Base-by-base conservation (phyloP, 2,329 filamentous ascomycete genomes). In the Calonectria pseudoturangicola region DNA sequence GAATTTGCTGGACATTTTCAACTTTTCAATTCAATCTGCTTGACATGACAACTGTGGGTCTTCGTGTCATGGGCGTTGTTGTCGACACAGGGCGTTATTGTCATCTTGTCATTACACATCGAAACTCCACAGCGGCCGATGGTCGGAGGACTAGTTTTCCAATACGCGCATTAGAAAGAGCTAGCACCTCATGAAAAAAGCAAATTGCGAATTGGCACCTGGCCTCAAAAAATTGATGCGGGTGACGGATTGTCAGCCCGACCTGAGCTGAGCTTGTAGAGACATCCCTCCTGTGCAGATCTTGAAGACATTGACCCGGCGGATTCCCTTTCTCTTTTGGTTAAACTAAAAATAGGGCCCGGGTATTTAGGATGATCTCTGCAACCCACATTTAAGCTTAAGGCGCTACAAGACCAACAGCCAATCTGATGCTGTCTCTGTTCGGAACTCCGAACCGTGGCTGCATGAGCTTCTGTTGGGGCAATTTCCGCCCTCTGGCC, bases 91-190 rank as follows among this genome's bases (percentile, higher is more conserved):
- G 54, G 54, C 54, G 54, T 60, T 60, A 25, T 60, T 60, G 54
- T 60, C 54, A 60, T 60, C 33, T 41, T 60, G 54, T 27, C 54
- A 60, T 60, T 60, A 60, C 54, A 60, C 54, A 60, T 60, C 54
- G 3, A 60, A 60, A 60, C 54, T 60, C 54, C 54, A 60, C 54
- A 13, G 13, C 36, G 54, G 36, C 54, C 54, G 54, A 60, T 60
- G 54, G 54, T 60, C 54, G 54, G 54, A 41, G 54, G 21, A 16
- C 54, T 27, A 60, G 21, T 41, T 27, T 60, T 41, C 54, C 33
- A 41, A 16, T 39, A 39, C 33, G 36, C 54, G 54, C 54, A 60
- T 41, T 7, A 13, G 25, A 25, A 25, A 27, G 21, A 41, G 33
- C 21, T 41, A 60, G 13, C 54, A 60, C 36, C 5, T 60, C 21